Evolutionary conservation across 169 alveolate genomes (phyloP), one percentile per base, ranked within the genome.

Genomic region (Plasmodium gonderi): DNA sequence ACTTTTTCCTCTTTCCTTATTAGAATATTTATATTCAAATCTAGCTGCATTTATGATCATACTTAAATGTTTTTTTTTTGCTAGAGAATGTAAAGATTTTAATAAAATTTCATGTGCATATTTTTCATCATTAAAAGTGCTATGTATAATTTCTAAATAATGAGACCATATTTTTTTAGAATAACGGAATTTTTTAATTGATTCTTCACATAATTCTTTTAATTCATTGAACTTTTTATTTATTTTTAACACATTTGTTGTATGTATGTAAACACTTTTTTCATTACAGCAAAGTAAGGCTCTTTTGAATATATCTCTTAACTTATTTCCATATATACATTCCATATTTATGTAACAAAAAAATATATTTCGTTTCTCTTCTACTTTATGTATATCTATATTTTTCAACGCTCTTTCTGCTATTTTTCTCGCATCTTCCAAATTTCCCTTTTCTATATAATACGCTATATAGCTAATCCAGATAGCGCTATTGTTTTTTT

Each of bases 331-430:
- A 75, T 92, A 96, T 26, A 91, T 80, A 51, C 97, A 95, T 49
- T 96, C 98, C 98, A 96, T 96, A 80, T 96, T 96, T 29, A 96
- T 51, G 89, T 95, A 96, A 36, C 98, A 97, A 67, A 96, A 91
- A 97, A 97, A 96, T 6, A 96, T 81, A 40, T 96, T 96, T 94
- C 79, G 69, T 33, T 96, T 95, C 76, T 96, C 98, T 69, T 64
- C 90, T 78, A 96, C 83, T 33, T 94, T 97, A 20, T 96, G 95
- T 54, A 95, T 92, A 69, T 96, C 97, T 51, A 96, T 96, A 14
- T 95, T 94, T 72, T 94, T 95, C 12, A 96, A 75, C 2, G 97
- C 97, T 45, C 98, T 91, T 44, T 94, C 95, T n/a, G 96, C 98
- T 51, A 95, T 90, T 79, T 95, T 85, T 47, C 98, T 91, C 8